These are phyloP conservation scores for Coemansia biformis DNA, from an alignment of 192 early-diverging fungal species.

Conservation along the genomic window DNA sequence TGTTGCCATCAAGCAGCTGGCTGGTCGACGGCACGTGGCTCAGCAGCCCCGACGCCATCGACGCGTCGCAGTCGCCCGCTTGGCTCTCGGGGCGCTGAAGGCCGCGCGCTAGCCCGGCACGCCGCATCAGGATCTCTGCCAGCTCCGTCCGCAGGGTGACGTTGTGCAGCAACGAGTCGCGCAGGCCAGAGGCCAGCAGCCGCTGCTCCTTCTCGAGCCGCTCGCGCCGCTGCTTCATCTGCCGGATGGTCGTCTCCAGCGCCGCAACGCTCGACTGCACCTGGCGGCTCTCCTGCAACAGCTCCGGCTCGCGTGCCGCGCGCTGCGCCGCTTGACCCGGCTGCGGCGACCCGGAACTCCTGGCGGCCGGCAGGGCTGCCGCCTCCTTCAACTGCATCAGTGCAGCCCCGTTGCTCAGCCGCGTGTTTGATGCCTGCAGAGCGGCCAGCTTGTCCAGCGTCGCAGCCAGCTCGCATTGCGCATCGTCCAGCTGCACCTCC, in stretches of 20 bases:
- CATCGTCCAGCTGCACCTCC: conserved; percentile 19
- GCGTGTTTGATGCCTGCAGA: background rate
- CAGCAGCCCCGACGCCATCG: conserved; percentile 26
- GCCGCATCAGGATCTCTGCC: conserved; percentile 18
- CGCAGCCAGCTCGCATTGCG: conserved; percentile 1
- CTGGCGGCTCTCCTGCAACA: conserved; percentile 1
- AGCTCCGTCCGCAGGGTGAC: conserved; percentile 32
- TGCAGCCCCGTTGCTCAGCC: conserved; percentile 9
- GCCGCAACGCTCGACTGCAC: background rate
- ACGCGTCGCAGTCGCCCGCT: conserved; percentile 13
- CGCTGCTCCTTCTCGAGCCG: conserved; percentile 32
- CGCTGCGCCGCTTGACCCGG: no score
- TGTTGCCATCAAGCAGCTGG: conserved; percentile 37
- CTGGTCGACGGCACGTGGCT: conserved; percentile 34
- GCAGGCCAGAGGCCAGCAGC: conserved; percentile 23
- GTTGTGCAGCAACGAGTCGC: conserved; percentile 28
- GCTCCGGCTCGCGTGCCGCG: background rate
- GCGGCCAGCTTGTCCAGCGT: conserved; percentile 1
- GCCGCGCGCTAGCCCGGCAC: conserved; percentile 30
- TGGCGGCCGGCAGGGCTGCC: no score
- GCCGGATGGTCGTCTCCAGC: conserved; percentile 12
- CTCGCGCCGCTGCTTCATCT: conserved; percentile 10
- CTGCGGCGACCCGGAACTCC: conserved; percentile 1
- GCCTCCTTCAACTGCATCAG: no score
- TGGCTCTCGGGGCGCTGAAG: conserved; percentile 14